These are phyloP conservation scores for Aurantiochytrium sp. DNA, from an alignment of 108 stramenopile species.

Conservation along the genomic window DNA sequence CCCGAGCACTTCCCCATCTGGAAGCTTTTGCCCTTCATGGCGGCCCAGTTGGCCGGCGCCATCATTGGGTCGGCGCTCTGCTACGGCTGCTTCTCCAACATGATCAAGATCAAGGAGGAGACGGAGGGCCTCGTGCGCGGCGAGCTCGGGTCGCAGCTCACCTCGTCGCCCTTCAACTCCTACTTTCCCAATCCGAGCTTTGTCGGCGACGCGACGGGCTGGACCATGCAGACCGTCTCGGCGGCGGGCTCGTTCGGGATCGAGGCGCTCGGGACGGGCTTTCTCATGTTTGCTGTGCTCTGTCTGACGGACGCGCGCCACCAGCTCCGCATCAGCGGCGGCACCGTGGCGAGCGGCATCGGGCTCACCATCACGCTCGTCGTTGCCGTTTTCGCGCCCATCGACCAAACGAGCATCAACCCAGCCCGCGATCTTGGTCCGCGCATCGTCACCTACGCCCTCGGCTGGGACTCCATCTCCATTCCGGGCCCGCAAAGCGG, in stretches of 20 bases:
- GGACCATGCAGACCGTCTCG: background rate
- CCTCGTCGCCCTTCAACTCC: background rate
- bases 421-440: background rate
- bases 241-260: slow-evolving; percentile 45
- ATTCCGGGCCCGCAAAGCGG: slow-evolving; percentile 29
- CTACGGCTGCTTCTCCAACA: slow-evolving; percentile 42
- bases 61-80: slow-evolving; percentile 44
- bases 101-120: slow-evolving; percentile 46
- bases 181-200: background rate
- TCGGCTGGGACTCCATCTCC: background rate
- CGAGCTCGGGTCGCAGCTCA: background rate
- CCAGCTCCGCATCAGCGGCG: background rate
- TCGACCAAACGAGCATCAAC: background rate
- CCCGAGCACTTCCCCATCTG: slow-evolving; percentile 17
- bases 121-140: slow-evolving; percentile 32
- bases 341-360: background rate
- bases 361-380: background rate
- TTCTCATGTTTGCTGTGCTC: background rate
- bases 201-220: background rate
- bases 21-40: slow-evolving; percentile 53
- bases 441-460: background rate
- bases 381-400: background rate
- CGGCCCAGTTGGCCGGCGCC: slow-evolving; percentile 51
- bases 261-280: slow-evolving; percentile 45
- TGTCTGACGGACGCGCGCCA: background rate